phyloP scores from a whole-genome alignment of 345 rosid genomes.

The Brassica napus region Da-Ae NC_063447.1:56850001-56850500 shows the following conservation, averaged over 20 bases:
- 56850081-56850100: neutral
- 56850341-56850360: neutral
- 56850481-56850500: conserved; percentile 13
- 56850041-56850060: neutral
- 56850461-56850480: neutral
- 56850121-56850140: neutral
- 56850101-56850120: conserved; percentile 8
- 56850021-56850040: neutral
- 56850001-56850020: conserved; percentile 5
- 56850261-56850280: neutral
- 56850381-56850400: neutral
- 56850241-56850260: neutral
- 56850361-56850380: neutral
- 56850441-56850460: conserved; percentile 4
- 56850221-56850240: neutral
- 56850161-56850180: neutral
- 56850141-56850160: neutral
- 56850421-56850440: neutral
- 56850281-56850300: neutral
- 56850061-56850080: neutral
- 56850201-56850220: neutral
- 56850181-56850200: conserved; percentile 4
- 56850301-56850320: no score
- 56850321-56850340: neutral
- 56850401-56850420: neutral